A percentile compares a stretch with the other conserved stretches of the same genome.
phyloP scores from a whole-genome alignment of 345 rosid species.

The Brassica nigra region DNA sequence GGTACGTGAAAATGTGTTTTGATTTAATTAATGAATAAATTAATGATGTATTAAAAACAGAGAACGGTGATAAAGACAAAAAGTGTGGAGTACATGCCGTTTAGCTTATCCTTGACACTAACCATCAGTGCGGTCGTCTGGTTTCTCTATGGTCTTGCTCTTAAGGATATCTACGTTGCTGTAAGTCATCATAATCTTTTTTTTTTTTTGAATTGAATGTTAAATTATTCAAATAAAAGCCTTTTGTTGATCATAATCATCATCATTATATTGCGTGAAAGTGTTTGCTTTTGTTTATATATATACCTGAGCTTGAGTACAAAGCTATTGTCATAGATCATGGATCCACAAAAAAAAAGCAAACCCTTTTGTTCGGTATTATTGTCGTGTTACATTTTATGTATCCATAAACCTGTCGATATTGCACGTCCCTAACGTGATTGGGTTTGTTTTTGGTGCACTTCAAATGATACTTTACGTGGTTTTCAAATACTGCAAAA shows the following conservation, averaged over 20 bases:
- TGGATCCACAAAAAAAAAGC: background rate
- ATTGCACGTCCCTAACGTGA: background rate
- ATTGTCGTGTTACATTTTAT: background rate
- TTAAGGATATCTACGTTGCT: background rate
- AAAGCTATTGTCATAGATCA: too few relatives aligned
- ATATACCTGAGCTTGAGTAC: background rate
- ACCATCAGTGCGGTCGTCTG: background rate
- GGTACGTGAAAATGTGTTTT: constrained; percentile 3
- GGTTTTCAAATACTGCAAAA: background rate
- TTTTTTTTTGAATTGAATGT: too few relatives aligned
- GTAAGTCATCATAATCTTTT: constrained; percentile 4
- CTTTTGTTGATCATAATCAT: background rate
- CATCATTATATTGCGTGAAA: constrained; percentile 1
- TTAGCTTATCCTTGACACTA: background rate
- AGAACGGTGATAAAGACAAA: background rate
- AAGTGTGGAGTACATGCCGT: background rate
- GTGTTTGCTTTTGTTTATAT: constrained; percentile 38
- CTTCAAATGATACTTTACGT: background rate
- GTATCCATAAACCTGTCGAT: too few relatives aligned
- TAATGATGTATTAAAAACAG: background rate
- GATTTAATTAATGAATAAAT: background rate
- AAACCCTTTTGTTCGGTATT: background rate
- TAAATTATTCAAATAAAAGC: too few relatives aligned
- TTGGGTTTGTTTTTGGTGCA: background rate
- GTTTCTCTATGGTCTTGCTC: background rate